Conservation (phyloP, 2,329 filamentous ascomycete species). For the Fusarium chaquense region DNA sequence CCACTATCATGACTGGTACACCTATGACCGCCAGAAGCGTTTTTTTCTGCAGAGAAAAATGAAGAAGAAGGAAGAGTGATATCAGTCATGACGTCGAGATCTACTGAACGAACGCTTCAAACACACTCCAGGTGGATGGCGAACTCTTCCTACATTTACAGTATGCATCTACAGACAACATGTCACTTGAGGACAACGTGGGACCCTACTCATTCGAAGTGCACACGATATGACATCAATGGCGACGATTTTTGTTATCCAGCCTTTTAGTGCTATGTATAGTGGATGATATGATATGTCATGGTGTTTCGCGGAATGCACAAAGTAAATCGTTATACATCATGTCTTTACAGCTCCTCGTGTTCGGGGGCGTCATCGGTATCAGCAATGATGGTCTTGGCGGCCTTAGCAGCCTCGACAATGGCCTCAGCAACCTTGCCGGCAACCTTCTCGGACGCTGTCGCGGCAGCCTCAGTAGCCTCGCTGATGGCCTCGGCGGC, state of each 20-base stretch:
- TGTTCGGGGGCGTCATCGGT: constrained; percentile 68
- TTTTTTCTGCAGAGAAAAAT: neutral
- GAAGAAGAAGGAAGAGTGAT: neutral
- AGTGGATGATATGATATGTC: constrained; percentile 1
- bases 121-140: constrained; percentile 5
- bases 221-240: constrained; percentile 27
- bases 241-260: constrained; percentile 8
- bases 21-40: constrained; percentile 7
- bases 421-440: constrained; percentile 61
- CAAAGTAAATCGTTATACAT: constrained; percentile 21
- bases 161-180: constrained; percentile 26
- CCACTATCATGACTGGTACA: neutral
- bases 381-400: constrained; percentile 65
- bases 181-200: constrained; percentile 22
- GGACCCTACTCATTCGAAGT: constrained; percentile 1
- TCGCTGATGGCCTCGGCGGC: constrained; percentile 52
- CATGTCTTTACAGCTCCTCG: constrained; percentile 65
- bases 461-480: constrained; percentile 53
- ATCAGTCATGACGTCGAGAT: constrained; percentile 37
- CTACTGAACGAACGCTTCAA: constrained; percentile 25
- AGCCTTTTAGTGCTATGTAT: constrained; percentile 12
- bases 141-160: constrained; percentile 23
- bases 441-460: constrained; percentile 54
- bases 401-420: constrained; percentile 63
- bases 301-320: constrained; percentile 24